These are phyloP conservation scores for Coffea eugenioides DNA, from an alignment of 257 asterid genomes.

Conservation along the genomic window DNA sequence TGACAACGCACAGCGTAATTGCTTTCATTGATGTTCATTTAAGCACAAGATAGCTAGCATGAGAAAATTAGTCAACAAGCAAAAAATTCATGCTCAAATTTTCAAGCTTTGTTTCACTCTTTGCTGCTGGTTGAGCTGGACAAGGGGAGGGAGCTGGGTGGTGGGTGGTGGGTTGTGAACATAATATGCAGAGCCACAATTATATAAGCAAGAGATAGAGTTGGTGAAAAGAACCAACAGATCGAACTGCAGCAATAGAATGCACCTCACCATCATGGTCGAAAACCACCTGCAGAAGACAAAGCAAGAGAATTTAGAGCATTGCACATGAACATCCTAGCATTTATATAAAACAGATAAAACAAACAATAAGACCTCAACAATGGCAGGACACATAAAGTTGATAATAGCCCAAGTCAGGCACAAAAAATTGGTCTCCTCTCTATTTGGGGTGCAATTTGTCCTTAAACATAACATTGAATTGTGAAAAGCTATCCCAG, in stretches of 20 bases:
- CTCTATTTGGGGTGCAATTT: not conserved
- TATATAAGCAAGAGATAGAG: not conserved
- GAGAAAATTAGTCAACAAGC: not conserved
- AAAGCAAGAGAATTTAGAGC: slow-evolving; percentile 34
- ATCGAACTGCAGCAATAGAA: not conserved
- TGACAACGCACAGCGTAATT: not conserved
- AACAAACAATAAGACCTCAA: not conserved
- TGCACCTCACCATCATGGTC: slow-evolving; percentile 86
- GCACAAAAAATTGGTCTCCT: not conserved
- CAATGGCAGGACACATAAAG: not conserved
- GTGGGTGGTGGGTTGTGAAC: not conserved
- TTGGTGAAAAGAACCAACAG: not conserved
- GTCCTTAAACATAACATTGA: not conserved
- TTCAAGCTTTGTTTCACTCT: too few relatives aligned
- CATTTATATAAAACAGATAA: not conserved
- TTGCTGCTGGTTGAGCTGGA: not conserved
- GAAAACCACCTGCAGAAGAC: slow-evolving; percentile 73
- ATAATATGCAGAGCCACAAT: not conserved
- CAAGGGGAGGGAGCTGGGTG: not conserved
- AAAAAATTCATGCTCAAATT: not conserved
- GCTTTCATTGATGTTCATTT: not conserved
- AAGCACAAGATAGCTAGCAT: not conserved
- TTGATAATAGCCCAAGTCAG: not conserved
- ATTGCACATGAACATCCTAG: slow-evolving; percentile 6
- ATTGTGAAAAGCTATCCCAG: not conserved